Conservation (phyloP, 1,284 basidiomycete genomes). For the Trametes hirsuta region DNA sequence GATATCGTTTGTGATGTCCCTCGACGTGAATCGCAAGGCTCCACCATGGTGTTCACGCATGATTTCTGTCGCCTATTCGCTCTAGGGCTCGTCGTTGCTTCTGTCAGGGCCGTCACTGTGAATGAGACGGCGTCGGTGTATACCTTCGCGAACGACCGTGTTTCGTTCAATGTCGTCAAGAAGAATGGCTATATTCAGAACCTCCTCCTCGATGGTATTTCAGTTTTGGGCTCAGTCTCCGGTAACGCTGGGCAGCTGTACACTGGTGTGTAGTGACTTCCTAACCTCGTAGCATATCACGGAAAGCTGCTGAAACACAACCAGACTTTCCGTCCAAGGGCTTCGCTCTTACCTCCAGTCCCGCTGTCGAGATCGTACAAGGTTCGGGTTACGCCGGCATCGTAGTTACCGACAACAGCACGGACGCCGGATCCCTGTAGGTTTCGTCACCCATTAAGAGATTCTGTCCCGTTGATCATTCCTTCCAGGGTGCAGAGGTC, state of each 20-base stretch:
- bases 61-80: not conserved
- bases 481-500: slow-evolving; percentile 27
- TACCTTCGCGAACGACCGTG: slow-evolving; percentile 14
- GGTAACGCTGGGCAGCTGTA: slow-evolving; percentile 23
- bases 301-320: not conserved
- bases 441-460: not conserved
- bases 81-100: not conserved
- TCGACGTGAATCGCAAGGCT: not conserved
- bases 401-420: slow-evolving; percentile 24
- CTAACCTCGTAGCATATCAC: no score
- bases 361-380: slow-evolving; percentile 10
- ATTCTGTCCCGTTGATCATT: not conserved
- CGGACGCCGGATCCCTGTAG: slow-evolving; percentile 20
- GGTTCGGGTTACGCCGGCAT: slow-evolving; percentile 20
- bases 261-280: slow-evolving; percentile 11
- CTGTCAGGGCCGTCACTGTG: slow-evolving; percentile 9
- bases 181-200: slow-evolving; percentile 23
- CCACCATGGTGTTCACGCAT: not conserved
- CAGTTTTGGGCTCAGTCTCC: slow-evolving; percentile 15
- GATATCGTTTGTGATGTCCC: no score
- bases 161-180: slow-evolving; percentile 19
- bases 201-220: slow-evolving; percentile 18
- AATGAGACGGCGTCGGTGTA: slow-evolving; percentile 13
- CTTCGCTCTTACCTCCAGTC: slow-evolving; percentile 12
- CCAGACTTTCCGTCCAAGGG: slow-evolving; percentile 22